phyloP scores from a whole-genome alignment of 306 rosid species.

The Herpetospermum pedunculosum region DNA sequence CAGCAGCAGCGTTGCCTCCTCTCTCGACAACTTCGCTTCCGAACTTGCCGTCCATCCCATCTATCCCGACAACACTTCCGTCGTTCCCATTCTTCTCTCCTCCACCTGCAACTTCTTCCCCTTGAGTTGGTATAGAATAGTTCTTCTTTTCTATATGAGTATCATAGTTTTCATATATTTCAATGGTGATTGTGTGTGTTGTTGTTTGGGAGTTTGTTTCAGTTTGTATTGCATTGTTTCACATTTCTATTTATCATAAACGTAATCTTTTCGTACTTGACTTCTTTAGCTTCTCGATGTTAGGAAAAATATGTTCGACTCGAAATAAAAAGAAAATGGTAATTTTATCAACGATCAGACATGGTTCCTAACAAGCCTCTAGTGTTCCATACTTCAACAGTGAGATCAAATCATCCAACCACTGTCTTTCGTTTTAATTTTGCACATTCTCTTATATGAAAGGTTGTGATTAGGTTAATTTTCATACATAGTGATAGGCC shows the following conservation, averaged over 20 bases:
- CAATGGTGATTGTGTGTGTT: not conserved
- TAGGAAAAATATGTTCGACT: not conserved
- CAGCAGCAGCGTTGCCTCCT: not conserved
- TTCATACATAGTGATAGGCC: not conserved
- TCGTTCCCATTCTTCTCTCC: constrained; percentile 11
- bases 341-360: too few species aligned
- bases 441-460: not conserved
- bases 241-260: not conserved
- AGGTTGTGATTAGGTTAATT: not conserved
- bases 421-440: not conserved
- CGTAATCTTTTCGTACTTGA: not conserved
- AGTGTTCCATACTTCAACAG: not conserved
- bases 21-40: not conserved
- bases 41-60: not conserved
- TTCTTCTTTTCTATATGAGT: not conserved
- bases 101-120: constrained; percentile 13
- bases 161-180: not conserved
- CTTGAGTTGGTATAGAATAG: constrained; percentile 2
- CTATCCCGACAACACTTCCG: not conserved
- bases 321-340: not conserved
- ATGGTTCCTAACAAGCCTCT: too few species aligned
- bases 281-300: not conserved
- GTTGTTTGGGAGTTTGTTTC: not conserved
- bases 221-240: not conserved
- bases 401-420: not conserved